phyloP scores from a whole-genome alignment of 2,329 filamentous ascomycete genomes.

The Phoma sp. region DNA sequence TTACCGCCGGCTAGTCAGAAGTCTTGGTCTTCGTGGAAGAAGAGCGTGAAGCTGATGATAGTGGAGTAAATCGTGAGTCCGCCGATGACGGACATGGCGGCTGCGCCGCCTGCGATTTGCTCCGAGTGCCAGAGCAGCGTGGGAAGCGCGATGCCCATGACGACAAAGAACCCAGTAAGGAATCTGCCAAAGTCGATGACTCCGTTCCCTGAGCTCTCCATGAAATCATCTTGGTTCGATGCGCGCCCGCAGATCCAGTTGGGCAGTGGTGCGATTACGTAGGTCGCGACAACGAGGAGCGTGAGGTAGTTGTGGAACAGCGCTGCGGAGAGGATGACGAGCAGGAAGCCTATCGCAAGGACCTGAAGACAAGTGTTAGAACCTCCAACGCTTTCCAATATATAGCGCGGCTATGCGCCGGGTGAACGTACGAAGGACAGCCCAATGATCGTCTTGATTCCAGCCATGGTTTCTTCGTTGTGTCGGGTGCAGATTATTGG shows the following conservation, averaged over 20 bases:
- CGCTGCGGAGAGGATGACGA: constrained; percentile 97
- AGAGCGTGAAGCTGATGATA: constrained; percentile 97
- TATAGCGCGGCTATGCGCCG: constrained; percentile 22
- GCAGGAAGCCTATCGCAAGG: constrained; percentile 96
- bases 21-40: constrained; percentile 97
- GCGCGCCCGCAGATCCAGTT: constrained; percentile 95
- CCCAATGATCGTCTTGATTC: constrained; percentile 98
- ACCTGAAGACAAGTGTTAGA: constrained; percentile 60
- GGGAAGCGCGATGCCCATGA: constrained; percentile 96
- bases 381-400: background rate
- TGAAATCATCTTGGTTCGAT: constrained; percentile 94
- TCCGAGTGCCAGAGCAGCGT: constrained; percentile 85
- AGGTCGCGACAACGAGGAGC: constrained; percentile 93
- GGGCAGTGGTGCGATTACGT: constrained; percentile 89
- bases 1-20: constrained; percentile 66
- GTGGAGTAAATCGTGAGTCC: constrained; percentile 96
- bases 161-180: constrained; percentile 91
- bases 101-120: constrained; percentile 82
- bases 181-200: constrained; percentile 94
- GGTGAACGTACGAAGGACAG: constrained; percentile 82
- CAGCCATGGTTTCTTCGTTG: constrained; percentile 66
- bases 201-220: constrained; percentile 81
- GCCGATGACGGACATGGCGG: constrained; percentile 93
- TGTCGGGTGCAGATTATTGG: background rate
- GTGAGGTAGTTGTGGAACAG: constrained; percentile 95